Evolutionary conservation across 73 alveolate species (phyloP).

Genomic region (Tetrahymena borealis): DNA sequence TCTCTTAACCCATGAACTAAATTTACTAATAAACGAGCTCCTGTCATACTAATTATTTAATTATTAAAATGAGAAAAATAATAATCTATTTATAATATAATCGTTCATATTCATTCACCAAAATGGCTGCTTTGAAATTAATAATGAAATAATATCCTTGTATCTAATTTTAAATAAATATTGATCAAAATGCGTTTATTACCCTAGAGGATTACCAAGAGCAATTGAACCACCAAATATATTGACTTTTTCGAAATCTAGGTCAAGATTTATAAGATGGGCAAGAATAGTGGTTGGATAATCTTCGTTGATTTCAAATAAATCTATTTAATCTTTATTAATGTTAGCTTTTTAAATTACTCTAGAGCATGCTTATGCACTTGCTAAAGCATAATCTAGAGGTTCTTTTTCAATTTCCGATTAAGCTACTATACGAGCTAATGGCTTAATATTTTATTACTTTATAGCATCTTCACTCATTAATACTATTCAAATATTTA

Average conservation of each 20-base stretch:
- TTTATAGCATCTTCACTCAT: constrained; percentile 18
- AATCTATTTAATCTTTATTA: constrained; percentile 7
- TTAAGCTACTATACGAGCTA: constrained; percentile 19
- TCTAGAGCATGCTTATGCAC: not conserved
- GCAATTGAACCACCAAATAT: constrained; percentile 35
- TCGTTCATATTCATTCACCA: no score
- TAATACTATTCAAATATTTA: not conserved
- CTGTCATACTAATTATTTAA: not conserved
- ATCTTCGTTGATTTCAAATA: constrained; percentile 24
- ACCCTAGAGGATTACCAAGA: constrained; percentile 43
- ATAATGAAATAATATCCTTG: no score
- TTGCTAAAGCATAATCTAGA: constrained; percentile 14
- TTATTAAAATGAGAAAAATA: no score
- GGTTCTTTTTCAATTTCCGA: constrained; percentile 14
- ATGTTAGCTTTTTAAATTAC: not conserved
- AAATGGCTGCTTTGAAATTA: no score
- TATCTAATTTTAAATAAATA: no score
- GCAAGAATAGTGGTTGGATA: constrained; percentile 24
- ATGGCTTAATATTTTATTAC: constrained; percentile 2
- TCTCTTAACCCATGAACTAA: not conserved
- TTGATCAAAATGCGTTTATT: no score
- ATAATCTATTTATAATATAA: no score
- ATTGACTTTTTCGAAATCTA: constrained; percentile 24
- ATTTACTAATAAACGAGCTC: not conserved
- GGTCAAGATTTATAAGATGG: not conserved